Base-by-base conservation (phyloP, 108 stramenopile species). In the Cyclostephanos tholiformis region DNA sequence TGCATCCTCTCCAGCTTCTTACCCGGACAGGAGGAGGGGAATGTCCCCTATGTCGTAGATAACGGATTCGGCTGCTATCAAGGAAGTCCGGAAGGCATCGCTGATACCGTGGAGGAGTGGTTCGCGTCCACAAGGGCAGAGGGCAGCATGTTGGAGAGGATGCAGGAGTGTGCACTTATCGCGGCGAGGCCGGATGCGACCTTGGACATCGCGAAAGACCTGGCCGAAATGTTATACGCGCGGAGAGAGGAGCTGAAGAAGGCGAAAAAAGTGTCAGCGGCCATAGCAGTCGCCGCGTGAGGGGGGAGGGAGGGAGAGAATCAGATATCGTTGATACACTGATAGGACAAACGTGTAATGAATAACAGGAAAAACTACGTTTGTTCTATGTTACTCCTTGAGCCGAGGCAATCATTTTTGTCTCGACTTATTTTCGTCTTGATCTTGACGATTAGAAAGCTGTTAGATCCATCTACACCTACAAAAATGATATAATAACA, bases 1-100 rank as follows among this genome's bases (percentile, higher is more conserved):
- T 91, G 94, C 48, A 93, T 98, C 83, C 83, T 97, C 7, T 93
- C 90, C 62, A 83, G 90, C 22, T 97, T 84, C 75, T 76, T 98
- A 69, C 97, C 97, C 1, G 98, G 97, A 6, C 98, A 98, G 85
- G 97, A 98, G 82, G 96, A 91, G 67, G 97, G 97, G 0, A 98
- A 98, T 65, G 87, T 98, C 10, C 90, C 91, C 0, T 97, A 79
- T 58, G 97, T 98, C 0, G 92, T 89, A 43, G 85, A 95, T 20
- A 83, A 89, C 72, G 96, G 95, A 10, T 98, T 93, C 77, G 97
- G 97, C 14, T 79, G 76, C n/a, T 98, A 92, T 80, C 85, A 83
- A 63, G 84, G 85, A 20, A 80, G 88, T 55, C 89, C 92, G 1
- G 60, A 69, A 19, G 84, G 72, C 23, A 98, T 98, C 73, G 97